A percentile compares a stretch with the other conserved stretches of the same genome.
Conservation (phyloP, 2,329 filamentous ascomycete species). For the Sporothrix curviconia region DNA sequence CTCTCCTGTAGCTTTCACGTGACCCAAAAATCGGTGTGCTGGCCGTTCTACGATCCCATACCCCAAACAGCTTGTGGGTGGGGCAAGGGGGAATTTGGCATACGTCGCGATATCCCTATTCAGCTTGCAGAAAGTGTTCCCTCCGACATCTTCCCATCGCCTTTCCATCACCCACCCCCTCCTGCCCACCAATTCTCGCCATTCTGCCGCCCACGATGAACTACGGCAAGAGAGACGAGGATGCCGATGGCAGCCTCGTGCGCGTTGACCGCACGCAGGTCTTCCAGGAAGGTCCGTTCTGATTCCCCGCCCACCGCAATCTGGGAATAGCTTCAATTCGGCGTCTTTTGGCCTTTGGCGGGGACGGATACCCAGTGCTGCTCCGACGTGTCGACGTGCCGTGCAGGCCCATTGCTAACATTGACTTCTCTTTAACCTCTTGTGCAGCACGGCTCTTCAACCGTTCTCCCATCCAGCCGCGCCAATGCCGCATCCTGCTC, state of each 20-base stretch:
- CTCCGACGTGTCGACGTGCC: no score
- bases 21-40: constrained; percentile 5
- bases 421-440: neutral
- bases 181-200: constrained; percentile 6
- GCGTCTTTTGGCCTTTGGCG: neutral
- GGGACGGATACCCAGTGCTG: no score
- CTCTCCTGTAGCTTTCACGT: neutral
- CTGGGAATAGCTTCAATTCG: constrained; percentile 10
- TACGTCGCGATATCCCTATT: constrained; percentile 21
- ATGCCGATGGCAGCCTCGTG: constrained; percentile 86
- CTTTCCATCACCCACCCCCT: constrained; percentile 3
- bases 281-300: constrained; percentile 82
- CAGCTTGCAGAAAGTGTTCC: constrained; percentile 15
- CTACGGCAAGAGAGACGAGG: constrained; percentile 99
- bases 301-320: constrained; percentile 24
- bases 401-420: neutral
- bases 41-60: neutral
- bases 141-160: neutral
- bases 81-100: constrained; percentile 20
- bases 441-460: constrained; percentile 87
- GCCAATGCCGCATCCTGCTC: constrained; percentile 93
- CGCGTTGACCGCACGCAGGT: constrained; percentile 97
- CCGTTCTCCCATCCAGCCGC: constrained; percentile 89
- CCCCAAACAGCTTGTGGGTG: constrained; percentile 6
- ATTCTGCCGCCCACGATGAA: constrained; percentile 60